Percentiles rank a stretch among this genome's conserved stretches.
These are phyloP conservation scores for Viridothelium virens DNA, from an alignment of 495 filamentous ascomycete species.

Conservation along the genomic window DNA sequence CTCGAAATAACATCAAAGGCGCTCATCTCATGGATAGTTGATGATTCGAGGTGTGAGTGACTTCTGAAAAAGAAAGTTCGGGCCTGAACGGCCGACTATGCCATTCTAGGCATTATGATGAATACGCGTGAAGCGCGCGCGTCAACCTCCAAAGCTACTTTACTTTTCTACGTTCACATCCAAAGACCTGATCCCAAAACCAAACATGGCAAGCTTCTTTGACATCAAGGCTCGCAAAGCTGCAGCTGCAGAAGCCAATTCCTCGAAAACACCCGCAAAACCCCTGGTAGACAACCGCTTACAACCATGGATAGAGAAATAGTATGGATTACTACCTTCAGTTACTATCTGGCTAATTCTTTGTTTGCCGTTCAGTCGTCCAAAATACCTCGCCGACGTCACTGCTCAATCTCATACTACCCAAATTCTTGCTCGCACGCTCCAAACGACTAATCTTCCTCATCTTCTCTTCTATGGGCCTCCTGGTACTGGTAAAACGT, in stretches of 20 bases:
- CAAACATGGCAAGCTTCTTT: slow-evolving; percentile 74
- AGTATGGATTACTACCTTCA: slow-evolving; percentile 50
- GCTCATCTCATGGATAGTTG: not conserved
- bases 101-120: not conserved
- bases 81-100: not conserved
- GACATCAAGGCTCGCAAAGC: slow-evolving; percentile 88
- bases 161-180: not conserved
- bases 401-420: slow-evolving; percentile 97
- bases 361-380: slow-evolving; percentile 54
- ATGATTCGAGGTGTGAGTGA: not conserved
- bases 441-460: slow-evolving; percentile 93
- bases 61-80: not conserved
- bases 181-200: slow-evolving; percentile 3
- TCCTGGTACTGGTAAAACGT: slow-evolving; percentile 97
- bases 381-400: slow-evolving; percentile 88
- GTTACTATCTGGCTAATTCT: not conserved
- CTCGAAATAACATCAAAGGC: too few species aligned
- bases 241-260: slow-evolving; percentile 53
- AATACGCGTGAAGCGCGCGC: not conserved
- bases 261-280: slow-evolving; percentile 44
- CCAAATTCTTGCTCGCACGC: slow-evolving; percentile 78
- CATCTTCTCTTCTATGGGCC: slow-evolving; percentile 99
- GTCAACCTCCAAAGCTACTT: not conserved
- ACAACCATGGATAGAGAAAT: slow-evolving; percentile 99
- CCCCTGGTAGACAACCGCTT: slow-evolving; percentile 57